A percentile compares a stretch with the other conserved stretches of the same genome.
These are phyloP conservation scores for Papiliotrema flavescens DNA, from an alignment of 1,284 basidiomycete genomes.

Conservation along the genomic window DNA sequence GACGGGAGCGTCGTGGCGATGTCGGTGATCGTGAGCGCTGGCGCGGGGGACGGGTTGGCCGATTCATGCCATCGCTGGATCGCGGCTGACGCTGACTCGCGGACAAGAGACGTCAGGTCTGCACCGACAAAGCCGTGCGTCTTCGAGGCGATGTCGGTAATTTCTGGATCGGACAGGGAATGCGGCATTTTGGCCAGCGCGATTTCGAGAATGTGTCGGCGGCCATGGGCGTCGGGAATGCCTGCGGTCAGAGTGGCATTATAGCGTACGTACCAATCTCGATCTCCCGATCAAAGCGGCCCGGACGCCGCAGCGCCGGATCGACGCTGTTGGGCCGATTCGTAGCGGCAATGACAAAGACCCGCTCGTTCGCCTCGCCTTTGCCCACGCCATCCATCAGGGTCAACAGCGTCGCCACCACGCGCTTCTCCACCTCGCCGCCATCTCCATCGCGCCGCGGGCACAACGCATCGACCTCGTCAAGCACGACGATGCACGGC, in stretches of 20 bases:
- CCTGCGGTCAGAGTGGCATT: conserved; percentile 53
- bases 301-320: conserved; percentile 87
- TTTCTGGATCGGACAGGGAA: conserved; percentile 59
- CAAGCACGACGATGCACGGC: conserved; percentile 90
- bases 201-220: conserved; percentile 77
- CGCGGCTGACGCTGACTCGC: conserved; percentile 86
- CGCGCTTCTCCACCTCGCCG: conserved; percentile 91
- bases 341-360: conserved; percentile 95
- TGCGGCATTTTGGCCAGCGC: conserved; percentile 79
- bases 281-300: conserved; percentile 93
- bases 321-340: conserved; percentile 97
- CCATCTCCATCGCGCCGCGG: conserved; percentile 81
- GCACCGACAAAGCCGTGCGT: conserved; percentile 98
- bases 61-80: conserved; percentile 73
- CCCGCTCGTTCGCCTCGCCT: conserved; percentile 53
- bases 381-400: conserved; percentile 87
- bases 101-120: conserved; percentile 84
- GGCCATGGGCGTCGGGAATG: conserved; percentile 79
- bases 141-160: conserved; percentile 65
- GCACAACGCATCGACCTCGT: conserved; percentile 94
- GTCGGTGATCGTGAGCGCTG: conserved; percentile 60
- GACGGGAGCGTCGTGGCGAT: conserved; percentile 67
- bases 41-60: conserved; percentile 4
- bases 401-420: conserved; percentile 92
- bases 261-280: conserved; percentile 73